These are phyloP conservation scores for Arabidopsis hybrid DNA, from an alignment of 441 rosid genomes.

Conservation along the genomic window DNA sequence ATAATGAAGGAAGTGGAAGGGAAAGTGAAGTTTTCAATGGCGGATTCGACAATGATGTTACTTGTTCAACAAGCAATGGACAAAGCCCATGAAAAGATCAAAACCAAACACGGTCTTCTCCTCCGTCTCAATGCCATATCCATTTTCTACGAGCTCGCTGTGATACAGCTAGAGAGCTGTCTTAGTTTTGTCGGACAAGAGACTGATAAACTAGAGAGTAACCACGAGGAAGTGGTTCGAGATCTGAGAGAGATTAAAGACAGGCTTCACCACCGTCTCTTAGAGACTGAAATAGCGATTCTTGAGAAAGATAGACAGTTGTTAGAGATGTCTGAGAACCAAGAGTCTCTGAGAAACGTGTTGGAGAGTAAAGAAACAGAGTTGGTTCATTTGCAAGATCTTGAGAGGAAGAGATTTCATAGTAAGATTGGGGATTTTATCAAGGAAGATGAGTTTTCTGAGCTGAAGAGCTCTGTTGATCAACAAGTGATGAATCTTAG, in stretches of 20 bases:
- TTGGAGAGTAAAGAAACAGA: slow-evolving; percentile 65
- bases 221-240: slow-evolving; percentile 61
- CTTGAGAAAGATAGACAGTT: slow-evolving; percentile 77
- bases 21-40: slow-evolving; percentile 59
- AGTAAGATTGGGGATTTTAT: slow-evolving; percentile 45
- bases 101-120: slow-evolving; percentile 66
- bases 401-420: slow-evolving; percentile 48
- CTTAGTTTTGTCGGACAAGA: slow-evolving; percentile 74
- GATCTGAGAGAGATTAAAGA: slow-evolving; percentile 75
- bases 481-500: slow-evolving; percentile 75
- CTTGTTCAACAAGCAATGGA: slow-evolving; percentile 81
- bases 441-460: slow-evolving; percentile 58
- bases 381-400: slow-evolving; percentile 62
- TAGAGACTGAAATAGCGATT: slow-evolving; percentile 70
- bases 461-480: slow-evolving; percentile 76
- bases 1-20: slow-evolving; percentile 57
- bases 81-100: slow-evolving; percentile 76
- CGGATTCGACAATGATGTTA: slow-evolving; percentile 88
- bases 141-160: slow-evolving; percentile 81
- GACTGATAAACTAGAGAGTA: slow-evolving; percentile 60
- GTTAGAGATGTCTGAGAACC: slow-evolving; percentile 56
- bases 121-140: slow-evolving; percentile 78
- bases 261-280: slow-evolving; percentile 72
- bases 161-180: slow-evolving; percentile 81
- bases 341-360: slow-evolving; percentile 61